Evolutionary conservation across 169 alveolate species (phyloP), one percentile per base, ranked within the genome.

Genomic region (Babesia bovis): DNA sequence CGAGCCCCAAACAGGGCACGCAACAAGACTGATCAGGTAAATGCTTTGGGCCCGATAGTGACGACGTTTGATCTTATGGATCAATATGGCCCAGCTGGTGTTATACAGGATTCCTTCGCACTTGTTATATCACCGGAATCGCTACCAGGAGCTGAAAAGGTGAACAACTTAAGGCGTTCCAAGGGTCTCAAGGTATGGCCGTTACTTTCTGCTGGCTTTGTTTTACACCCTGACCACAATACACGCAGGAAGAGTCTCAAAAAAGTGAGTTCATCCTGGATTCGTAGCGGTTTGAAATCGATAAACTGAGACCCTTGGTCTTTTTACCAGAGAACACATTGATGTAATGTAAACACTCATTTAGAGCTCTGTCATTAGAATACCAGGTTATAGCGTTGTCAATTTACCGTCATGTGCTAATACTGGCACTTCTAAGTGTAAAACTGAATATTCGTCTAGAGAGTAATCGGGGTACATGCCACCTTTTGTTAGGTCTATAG

Each of bases 111-210:
- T 17, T 28, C 52, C 9, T 60, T 35, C 30, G 83, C 82, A 5
- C 57, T 78, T n/a, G 58, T 78, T 19, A 53, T 78, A 30, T 52
- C 83, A 15, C 61, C 77, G 1, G 87, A 78, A 30, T 41, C 74
- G 23, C 35, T 78, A 17, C 59, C 60, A n/a, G 77, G 77, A 3
- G 87, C 73, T 7, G n/a, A 23, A 35, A 26, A 42, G 19, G 82
- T 78, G 13, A 78, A 78, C 58, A 23, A 21, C 25, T 28, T 36
- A 13, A 35, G 87, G 28, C 49, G 58, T 23, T 40, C 58, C n/a
- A 36, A 44, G 50, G 66, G 60, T 1, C 42, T 69, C 33, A n/a
- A 30, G n/a, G 73, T 23, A n/a, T 78, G 87, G 87, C 74, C 63
- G 0, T 35, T 68, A 25, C 33, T 78, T 4, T 40, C 59, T 5